phyloP scores from a whole-genome alignment of 768 basidiomycete species.

The Amanita fuliginea region DNA sequence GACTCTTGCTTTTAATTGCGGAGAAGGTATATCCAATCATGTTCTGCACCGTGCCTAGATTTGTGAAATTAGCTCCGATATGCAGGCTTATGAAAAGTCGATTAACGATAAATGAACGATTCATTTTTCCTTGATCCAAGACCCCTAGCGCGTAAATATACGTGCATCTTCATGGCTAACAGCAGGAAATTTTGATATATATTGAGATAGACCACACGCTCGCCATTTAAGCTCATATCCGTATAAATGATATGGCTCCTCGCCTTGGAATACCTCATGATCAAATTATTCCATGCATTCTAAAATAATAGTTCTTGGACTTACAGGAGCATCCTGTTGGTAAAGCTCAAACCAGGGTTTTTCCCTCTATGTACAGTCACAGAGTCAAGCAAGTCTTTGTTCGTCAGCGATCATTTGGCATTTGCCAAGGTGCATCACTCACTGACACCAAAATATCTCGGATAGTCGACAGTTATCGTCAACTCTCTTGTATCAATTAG shows the following conservation, averaged over 20 bases:
- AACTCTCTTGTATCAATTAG: conserved; percentile 67
- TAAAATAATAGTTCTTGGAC: conserved; percentile 12
- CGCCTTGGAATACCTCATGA: conserved; percentile 51
- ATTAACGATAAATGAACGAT: conserved; percentile 47
- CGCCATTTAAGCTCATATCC: conserved; percentile 60
- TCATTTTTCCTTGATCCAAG: conserved; percentile 28
- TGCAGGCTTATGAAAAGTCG: not conserved
- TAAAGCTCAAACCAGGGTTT: conserved; percentile 52
- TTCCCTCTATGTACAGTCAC: conserved; percentile 62
- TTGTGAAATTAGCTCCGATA: not conserved
- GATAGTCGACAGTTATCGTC: conserved; percentile 72
- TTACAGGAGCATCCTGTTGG: conserved; percentile 67
- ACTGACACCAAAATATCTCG: conserved; percentile 55
- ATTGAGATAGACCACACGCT: conserved; percentile 58
- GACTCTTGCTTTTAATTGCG: conserved; percentile 36
- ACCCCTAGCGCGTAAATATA: conserved; percentile 62
- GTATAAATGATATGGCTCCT: conserved; percentile 74
- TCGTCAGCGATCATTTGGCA: not conserved
- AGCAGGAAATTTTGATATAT: conserved; percentile 81
- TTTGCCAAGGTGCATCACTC: conserved; percentile 13
- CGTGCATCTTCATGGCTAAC: conserved; percentile 78
- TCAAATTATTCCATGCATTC: not conserved
- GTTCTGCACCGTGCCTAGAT: conserved; percentile 49
- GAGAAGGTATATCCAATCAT: conserved; percentile 46
- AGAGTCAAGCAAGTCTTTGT: conserved; percentile 50